Percentiles rank a stretch among this genome's conserved stretches.
Conservation (phyloP, 106 monocot genomes). For the Ottelia alismoides region DNA sequence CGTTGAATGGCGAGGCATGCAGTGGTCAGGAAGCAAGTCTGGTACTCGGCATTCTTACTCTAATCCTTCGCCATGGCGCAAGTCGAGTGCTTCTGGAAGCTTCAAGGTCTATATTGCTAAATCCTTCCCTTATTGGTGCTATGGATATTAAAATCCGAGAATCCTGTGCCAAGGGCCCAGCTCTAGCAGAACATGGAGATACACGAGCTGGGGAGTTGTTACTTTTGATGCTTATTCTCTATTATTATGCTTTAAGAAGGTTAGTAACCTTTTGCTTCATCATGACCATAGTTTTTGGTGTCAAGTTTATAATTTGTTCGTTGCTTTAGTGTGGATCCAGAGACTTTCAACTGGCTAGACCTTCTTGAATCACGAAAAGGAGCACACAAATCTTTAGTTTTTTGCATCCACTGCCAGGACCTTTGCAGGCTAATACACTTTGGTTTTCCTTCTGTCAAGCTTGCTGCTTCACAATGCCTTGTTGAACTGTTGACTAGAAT, state of each 20-base stretch:
- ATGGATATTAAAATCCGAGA: conserved; percentile 35
- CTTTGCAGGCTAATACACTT: conserved; percentile 71
- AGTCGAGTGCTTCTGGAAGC: conserved; percentile 46
- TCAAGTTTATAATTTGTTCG: background rate
- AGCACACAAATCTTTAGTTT: conserved; percentile 11
- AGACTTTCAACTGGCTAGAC: conserved; percentile 57
- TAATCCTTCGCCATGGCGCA: conserved; percentile 56
- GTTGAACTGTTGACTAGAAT: conserved; percentile 51
- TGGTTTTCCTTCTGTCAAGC: conserved; percentile 54
- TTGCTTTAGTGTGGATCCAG: conserved; percentile 6
- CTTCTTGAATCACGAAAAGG: conserved; percentile 35
- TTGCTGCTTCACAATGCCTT: conserved; percentile 70
- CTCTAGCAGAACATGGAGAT: conserved; percentile 55
- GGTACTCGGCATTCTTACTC: conserved; percentile 51
- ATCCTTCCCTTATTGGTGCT: conserved; percentile 32
- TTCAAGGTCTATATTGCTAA: conserved; percentile 65
- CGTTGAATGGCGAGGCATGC: conserved; percentile 19
- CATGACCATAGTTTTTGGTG: background rate
- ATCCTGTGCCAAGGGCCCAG: conserved; percentile 58
- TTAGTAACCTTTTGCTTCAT: conserved; percentile 1
- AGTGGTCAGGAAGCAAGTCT: conserved; percentile 29
- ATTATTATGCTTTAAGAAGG: conserved; percentile 74
- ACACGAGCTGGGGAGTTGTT: conserved; percentile 32
- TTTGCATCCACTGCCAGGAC: conserved; percentile 60
- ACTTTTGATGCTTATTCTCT: conserved; percentile 46